Conservation (phyloP, 495 filamentous ascomycete genomes). For the Chaetomium tenue region DNA sequence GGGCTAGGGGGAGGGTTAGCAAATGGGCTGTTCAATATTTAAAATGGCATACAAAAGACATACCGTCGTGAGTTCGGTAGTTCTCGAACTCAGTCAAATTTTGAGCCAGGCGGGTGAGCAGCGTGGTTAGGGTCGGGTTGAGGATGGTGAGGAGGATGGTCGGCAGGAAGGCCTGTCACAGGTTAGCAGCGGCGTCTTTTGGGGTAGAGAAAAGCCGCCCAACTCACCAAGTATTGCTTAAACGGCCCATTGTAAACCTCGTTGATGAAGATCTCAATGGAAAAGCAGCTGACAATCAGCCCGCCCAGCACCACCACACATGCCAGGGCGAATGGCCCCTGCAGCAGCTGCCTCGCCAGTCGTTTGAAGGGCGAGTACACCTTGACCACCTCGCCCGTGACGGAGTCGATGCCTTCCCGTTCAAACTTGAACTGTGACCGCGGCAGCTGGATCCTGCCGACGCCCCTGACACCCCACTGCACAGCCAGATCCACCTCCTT, state of each 20-base stretch:
- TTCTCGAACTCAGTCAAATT: slow-evolving; percentile 85
- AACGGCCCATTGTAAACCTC: slow-evolving; percentile 92
- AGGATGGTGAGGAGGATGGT: slow-evolving; percentile 79
- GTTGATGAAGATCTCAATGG: slow-evolving; percentile 92
- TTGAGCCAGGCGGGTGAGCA: slow-evolving; percentile 75
- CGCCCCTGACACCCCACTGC: slow-evolving; percentile 87
- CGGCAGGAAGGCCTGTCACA: slow-evolving; percentile 72
- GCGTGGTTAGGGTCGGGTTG: slow-evolving; percentile 71
- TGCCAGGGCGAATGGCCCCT: slow-evolving; percentile 82
- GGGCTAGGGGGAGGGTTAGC: slow-evolving; percentile 37
- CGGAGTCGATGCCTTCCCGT: slow-evolving; percentile 68
- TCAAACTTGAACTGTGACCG: slow-evolving; percentile 78
- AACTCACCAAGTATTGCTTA: slow-evolving; percentile 74
- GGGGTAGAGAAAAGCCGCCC: background rate
- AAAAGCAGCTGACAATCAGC: slow-evolving; percentile 83
- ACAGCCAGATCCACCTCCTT: slow-evolving; percentile 88
- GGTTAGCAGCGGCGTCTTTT: slow-evolving; percentile 33
- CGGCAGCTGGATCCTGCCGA: slow-evolving; percentile 75
- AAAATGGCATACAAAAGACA: background rate
- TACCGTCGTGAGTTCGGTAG: slow-evolving; percentile 76
- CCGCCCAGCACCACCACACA: slow-evolving; percentile 68
- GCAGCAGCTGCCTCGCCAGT: slow-evolving; percentile 73
- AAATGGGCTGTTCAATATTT: slow-evolving; percentile 1
- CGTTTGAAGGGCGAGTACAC: slow-evolving; percentile 78
- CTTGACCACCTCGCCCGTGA: slow-evolving; percentile 78